Evolutionary conservation across 2,329 filamentous ascomycete species (phyloP).

Genomic region (Cercospora sojina): DNA sequence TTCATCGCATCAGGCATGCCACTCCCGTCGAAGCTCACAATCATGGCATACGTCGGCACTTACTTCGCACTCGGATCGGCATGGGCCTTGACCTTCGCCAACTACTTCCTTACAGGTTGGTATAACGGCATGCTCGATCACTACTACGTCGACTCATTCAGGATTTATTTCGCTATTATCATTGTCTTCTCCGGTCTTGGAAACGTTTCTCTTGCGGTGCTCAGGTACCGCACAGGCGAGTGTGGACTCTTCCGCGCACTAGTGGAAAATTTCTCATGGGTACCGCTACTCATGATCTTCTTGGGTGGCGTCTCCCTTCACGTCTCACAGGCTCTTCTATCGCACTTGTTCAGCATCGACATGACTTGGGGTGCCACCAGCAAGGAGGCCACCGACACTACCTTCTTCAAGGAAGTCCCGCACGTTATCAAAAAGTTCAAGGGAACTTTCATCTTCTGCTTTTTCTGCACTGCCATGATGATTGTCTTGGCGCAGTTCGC

Average conservation of each 20-base stretch:
- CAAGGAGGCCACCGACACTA: constrained; percentile 58
- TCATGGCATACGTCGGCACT: constrained; percentile 74
- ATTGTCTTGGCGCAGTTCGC: constrained; percentile 50
- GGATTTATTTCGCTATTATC: constrained; percentile 78
- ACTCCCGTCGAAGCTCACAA: constrained; percentile 72
- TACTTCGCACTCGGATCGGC: constrained; percentile 77
- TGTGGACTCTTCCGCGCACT: constrained; percentile 56
- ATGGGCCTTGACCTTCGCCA: constrained; percentile 70
- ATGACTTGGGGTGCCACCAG: constrained; percentile 57
- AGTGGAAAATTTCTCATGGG: constrained; percentile 65
- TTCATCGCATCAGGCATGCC: constrained; percentile 74
- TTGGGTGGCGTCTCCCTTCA: constrained; percentile 44
- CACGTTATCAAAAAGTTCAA: constrained; percentile 58
- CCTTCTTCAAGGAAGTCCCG: constrained; percentile 58
- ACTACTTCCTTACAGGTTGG: constrained; percentile 76
- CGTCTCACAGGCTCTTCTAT: constrained; percentile 43
- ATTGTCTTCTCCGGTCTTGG: constrained; percentile 75
- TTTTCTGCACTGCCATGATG: constrained; percentile 49
- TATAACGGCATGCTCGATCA: constrained; percentile 75
- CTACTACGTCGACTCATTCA: constrained; percentile 76
- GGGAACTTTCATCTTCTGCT: constrained; percentile 54
- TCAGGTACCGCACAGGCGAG: constrained; percentile 71
- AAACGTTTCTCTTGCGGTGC: constrained; percentile 68
- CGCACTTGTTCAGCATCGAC: constrained; percentile 43
- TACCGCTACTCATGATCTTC: constrained; percentile 46